Base-by-base conservation (phyloP, 345 rosid genomes). In the Lagerstroemia speciosa region DNA sequence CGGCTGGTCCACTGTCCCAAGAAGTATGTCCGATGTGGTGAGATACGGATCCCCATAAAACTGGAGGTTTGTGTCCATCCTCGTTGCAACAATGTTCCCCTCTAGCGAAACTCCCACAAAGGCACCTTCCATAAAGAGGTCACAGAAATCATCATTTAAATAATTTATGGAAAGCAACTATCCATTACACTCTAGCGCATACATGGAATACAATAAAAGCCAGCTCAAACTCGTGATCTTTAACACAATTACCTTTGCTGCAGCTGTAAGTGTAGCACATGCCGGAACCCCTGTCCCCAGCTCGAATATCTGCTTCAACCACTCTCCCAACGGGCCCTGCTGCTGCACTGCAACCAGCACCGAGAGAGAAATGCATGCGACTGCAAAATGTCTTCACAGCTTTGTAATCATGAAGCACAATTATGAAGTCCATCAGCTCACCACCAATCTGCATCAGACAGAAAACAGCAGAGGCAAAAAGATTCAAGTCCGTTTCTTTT, bases 271-370 rank as follows among this genome's bases (percentile, higher is more conserved):
- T 94, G 76, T 91, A 89, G 76, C 99, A 91, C 80, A 88, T 74
- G 73, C 96, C 96, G 40, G 89, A 94, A 66, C 96, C 97, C 78
- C 87, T 83, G 62, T 92, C 92, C 24, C 97, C 97, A 79, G 95
- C 99, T 29, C 94, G 86, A 67, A 92, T 81, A 82, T 92, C 99
- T 64, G 98, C 98, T 78, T 95, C 99, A 72, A 88, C 55, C 61
- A 92, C 99, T 82, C 99, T 90, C 72, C 99, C 98, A 26, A 95
- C 74, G 53, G 99, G 99, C 61, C 99, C 99, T 53, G 96, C 96
- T 2, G 97, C 99, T 69, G 93, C 97, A 68, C 99, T 92, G 77
- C 96, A 95, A 69, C 99, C 98, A 55, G 96, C 99, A 27, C 99
- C 98, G 8, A 92, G 85, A 72, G 98, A 92, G 66, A 92, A 88